Percentiles rank a stretch among this genome's conserved stretches.
Conservation (phyloP, 805 yeast genomes). For the Zygotorulaspora sp. region DNA sequence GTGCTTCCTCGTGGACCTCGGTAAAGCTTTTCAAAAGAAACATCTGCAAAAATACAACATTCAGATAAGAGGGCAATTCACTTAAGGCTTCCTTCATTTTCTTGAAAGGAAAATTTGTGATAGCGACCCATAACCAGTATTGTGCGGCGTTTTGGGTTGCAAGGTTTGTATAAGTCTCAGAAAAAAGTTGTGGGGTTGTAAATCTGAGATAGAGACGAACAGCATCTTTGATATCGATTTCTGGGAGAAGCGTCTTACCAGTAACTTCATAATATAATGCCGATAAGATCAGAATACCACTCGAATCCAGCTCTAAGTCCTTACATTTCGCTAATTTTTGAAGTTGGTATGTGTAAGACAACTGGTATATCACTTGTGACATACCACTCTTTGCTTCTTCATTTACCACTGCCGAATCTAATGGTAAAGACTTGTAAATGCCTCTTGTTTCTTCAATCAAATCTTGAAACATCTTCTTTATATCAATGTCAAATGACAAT, state of each 20-base stretch:
- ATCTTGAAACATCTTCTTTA: conserved; percentile 39
- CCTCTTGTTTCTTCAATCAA: conserved; percentile 37
- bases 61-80: conserved; percentile 33
- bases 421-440: conserved; percentile 39
- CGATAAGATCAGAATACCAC: conserved; percentile 34
- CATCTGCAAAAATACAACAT: conserved; percentile 40
- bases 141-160: conserved; percentile 31
- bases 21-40: conserved; percentile 38
- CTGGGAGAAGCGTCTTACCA: conserved; percentile 16
- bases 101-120: conserved; percentile 22
- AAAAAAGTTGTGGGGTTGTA: conserved; percentile 38
- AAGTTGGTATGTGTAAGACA: conserved; percentile 36
- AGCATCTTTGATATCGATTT: conserved; percentile 27
- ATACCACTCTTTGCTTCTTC: conserved; percentile 34
- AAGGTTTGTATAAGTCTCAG: conserved; percentile 20
- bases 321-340: conserved; percentile 30
- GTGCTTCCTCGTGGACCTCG: conserved; percentile 36
- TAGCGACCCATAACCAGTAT: conserved; percentile 39
- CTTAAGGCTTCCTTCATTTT: conserved; percentile 18
- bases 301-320: conserved; percentile 30
- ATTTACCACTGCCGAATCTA: conserved; percentile 28
- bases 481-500: conserved; percentile 61
- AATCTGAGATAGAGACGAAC: conserved; percentile 42
- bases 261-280: conserved; percentile 25
- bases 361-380: conserved; percentile 36